Evolutionary conservation across 2,329 filamentous ascomycete genomes (phyloP).

Genomic region (Tothia fuscella): DNA sequence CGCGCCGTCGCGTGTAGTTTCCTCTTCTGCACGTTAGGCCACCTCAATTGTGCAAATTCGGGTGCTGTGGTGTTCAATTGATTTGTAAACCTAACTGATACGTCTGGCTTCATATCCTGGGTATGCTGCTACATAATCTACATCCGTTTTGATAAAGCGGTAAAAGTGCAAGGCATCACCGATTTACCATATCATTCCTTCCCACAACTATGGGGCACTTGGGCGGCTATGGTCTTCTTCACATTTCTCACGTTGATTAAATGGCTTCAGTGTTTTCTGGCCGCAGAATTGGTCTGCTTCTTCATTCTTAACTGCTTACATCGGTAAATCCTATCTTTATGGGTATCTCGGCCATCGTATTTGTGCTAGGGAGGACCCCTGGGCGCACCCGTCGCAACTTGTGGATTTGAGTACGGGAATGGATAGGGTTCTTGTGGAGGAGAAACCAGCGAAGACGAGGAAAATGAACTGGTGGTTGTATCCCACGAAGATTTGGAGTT

Average conservation of each 20-base stretch:
- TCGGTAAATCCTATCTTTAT: constrained; percentile 62
- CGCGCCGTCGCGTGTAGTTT: constrained; percentile 51
- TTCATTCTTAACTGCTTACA: constrained; percentile 54
- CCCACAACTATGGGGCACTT: constrained; percentile 56
- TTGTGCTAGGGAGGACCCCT: constrained; percentile 40
- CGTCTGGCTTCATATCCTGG: constrained; percentile 33
- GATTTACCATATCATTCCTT: constrained; percentile 51
- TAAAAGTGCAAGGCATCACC: constrained; percentile 32
- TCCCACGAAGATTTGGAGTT: constrained; percentile 2
- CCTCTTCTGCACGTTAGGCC: constrained; percentile 53
- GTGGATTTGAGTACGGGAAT: constrained; percentile 41
- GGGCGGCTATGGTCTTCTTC: constrained; percentile 56
- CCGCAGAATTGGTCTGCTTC: constrained; percentile 36
- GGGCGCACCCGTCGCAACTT: constrained; percentile 36
- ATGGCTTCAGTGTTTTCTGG: constrained; percentile 58
- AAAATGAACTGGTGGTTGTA: constrained; percentile 5
- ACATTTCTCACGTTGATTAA: constrained; percentile 64
- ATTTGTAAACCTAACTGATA: constrained; percentile 34
- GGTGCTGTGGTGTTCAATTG: constrained; percentile 33
- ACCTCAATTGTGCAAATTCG: constrained; percentile 35
- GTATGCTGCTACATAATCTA: constrained; percentile 37
- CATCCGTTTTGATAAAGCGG: constrained; percentile 36
- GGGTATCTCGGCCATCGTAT: constrained; percentile 59
- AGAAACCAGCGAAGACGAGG: neutral
- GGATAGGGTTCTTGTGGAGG: constrained; percentile 17